Conservation (phyloP, 495 filamentous ascomycete species). For the Apodospora peruviana region DNA sequence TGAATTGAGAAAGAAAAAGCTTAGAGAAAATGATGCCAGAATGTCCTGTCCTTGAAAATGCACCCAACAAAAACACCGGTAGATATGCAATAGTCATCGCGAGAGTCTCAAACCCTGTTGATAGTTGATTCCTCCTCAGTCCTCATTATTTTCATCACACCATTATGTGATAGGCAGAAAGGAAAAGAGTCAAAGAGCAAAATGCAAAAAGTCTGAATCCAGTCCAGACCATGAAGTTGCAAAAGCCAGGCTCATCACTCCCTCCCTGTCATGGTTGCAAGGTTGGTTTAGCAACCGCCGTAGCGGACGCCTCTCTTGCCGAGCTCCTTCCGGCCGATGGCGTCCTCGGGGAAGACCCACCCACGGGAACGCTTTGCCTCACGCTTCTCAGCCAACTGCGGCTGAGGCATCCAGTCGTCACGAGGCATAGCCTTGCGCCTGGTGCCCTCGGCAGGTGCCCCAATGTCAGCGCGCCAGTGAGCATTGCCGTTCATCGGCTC, state of each 20-base stretch:
- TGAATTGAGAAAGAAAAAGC: neutral
- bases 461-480: slow-evolving; percentile 70
- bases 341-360: slow-evolving; percentile 79
- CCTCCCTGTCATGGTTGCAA: neutral
- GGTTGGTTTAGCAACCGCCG: slow-evolving; percentile 31
- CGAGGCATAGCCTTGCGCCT: slow-evolving; percentile 63
- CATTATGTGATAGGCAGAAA: neutral
- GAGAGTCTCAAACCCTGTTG: neutral
- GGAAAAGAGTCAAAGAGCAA: too few species aligned
- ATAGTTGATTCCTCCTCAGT: neutral
- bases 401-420: slow-evolving; percentile 84
- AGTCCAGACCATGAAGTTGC: too few species aligned
- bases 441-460: slow-evolving; percentile 71
- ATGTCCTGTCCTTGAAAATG: neutral
- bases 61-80: neutral
- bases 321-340: slow-evolving; percentile 50
- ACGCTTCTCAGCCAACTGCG: slow-evolving; percentile 73
- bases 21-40: neutral
- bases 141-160: neutral
- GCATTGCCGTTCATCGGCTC: slow-evolving; percentile 60
- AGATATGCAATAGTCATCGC: neutral
- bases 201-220: slow-evolving; percentile 1
- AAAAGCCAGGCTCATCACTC: neutral
- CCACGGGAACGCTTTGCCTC: slow-evolving; percentile 77
- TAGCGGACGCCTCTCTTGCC: slow-evolving; percentile 52